Conservation (phyloP, 176 grass and related monocot genomes). For the Oryza rufipogon region DNA sequence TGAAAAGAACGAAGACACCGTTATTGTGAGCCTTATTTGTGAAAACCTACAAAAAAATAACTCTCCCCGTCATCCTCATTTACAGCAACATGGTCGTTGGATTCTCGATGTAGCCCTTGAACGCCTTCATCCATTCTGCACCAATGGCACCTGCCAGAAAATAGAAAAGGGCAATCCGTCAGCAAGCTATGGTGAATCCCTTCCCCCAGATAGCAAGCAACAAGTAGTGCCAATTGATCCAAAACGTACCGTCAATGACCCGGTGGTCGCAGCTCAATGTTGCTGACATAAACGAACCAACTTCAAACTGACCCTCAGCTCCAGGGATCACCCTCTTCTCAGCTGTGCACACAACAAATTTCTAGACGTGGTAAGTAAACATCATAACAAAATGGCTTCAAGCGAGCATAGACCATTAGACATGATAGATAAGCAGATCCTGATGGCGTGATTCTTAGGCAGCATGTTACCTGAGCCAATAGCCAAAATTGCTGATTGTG, state of each 20-base stretch:
- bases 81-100: conserved; percentile 71
- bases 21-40: conserved; percentile 51
- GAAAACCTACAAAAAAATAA: conserved; percentile 45
- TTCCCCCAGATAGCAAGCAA: not conserved
- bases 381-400: not conserved
- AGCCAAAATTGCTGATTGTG: conserved; percentile 75
- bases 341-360: conserved; percentile 47
- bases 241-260: conserved; percentile 63
- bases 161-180: not conserved
- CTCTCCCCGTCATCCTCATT: conserved; percentile 2
- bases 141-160: conserved; percentile 61
- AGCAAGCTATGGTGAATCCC: not conserved
- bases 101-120: conserved; percentile 77
- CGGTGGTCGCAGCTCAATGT: conserved; percentile 75
- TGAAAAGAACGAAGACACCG: not conserved
- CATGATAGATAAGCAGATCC: not conserved
- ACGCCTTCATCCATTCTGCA: conserved; percentile 77
- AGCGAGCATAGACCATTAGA: too few species aligned
- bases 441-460: not conserved
- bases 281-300: conserved; percentile 73
- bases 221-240: not conserved
- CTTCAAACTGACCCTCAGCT: conserved; percentile 52
- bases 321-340: conserved; percentile 72
- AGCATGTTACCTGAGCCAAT: conserved; percentile 65
- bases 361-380: not conserved